A percentile compares a stretch with the other conserved stretches of the same genome.
Evolutionary conservation across 371 early-diverging fungal species (phyloP).

Genomic region (Mortierella sp.): DNA sequence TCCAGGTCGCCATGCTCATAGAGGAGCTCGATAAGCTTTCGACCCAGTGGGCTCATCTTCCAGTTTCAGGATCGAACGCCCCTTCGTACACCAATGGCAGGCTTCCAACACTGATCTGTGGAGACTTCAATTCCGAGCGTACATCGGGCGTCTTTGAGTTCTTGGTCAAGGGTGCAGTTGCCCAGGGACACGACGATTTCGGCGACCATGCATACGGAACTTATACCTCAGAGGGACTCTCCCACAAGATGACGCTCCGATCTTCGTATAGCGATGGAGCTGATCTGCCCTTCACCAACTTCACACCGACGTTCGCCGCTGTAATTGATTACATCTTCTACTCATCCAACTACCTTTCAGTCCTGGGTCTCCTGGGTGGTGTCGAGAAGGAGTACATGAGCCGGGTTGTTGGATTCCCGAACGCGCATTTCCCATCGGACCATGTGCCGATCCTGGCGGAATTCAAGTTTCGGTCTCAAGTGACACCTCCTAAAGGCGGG

Average conservation of each 20-base stretch:
- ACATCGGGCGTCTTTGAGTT: constrained; percentile 95
- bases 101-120: constrained; percentile 83
- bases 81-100: constrained; percentile 55
- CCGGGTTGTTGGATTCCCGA: constrained; percentile 95
- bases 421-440: constrained; percentile 94
- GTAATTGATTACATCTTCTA: constrained; percentile 99
- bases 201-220: constrained; percentile 84
- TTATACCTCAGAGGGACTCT: constrained; percentile 87
- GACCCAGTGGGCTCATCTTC: constrained; percentile 60
- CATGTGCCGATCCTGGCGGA: constrained; percentile 62
- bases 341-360: constrained; percentile 77
- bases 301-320: constrained; percentile 91
- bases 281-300: constrained; percentile 95
- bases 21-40: constrained; percentile 86
- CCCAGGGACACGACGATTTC: constrained; percentile 89
- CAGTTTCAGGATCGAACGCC: constrained; percentile 42
- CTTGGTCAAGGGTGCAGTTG: constrained; percentile 74
- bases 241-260: constrained; percentile 83
- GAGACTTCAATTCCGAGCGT: constrained; percentile 98
- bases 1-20: constrained; percentile 96
- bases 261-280: constrained; percentile 83
- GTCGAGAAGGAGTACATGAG: constrained; percentile 86
- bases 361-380: constrained; percentile 87
- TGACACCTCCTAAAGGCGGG: constrained; percentile 15
- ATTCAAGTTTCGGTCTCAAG: constrained; percentile 41